These are phyloP conservation scores for Xylona heveae DNA, from an alignment of 495 filamentous ascomycete genomes.

Conservation along the genomic window DNA sequence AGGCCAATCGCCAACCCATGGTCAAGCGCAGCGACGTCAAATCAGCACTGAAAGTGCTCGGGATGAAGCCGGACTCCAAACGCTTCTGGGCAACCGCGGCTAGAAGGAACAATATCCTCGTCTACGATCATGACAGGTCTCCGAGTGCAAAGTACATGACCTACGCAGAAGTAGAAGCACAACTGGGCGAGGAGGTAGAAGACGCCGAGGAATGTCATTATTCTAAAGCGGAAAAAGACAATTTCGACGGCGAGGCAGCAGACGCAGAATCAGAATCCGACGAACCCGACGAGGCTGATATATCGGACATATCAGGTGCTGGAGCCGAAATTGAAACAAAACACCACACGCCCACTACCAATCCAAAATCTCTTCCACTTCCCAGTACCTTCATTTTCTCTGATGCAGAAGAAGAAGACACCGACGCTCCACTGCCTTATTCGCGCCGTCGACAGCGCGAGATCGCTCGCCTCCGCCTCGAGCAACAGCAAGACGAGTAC, in stretches of 20 bases:
- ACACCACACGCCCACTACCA: conserved; percentile 12
- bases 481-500: conserved; percentile 24
- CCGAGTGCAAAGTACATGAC: conserved; percentile 17
- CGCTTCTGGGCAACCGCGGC: conserved; percentile 39
- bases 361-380: conserved; percentile 1
- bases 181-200: conserved; percentile 14
- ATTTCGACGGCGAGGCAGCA: conserved; percentile 7
- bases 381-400: no score
- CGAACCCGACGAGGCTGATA: conserved; percentile 11
- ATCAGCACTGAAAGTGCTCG: conserved; percentile 37
- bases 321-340: conserved; percentile 8
- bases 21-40: conserved; percentile 40
- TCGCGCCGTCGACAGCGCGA: neutral
- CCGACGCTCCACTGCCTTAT: no score
- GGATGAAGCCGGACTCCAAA: conserved; percentile 19
- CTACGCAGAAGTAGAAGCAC: conserved; percentile 33
- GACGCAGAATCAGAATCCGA: conserved; percentile 9
- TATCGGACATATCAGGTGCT: conserved; percentile 1
- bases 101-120: conserved; percentile 33
- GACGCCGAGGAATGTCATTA: conserved; percentile 1
- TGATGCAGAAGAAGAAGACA: no score
- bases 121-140: conserved; percentile 22
- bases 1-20: conserved; percentile 6
- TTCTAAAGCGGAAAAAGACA: conserved; percentile 5
- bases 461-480: conserved; percentile 10